Evolutionary conservation across 139 green algal genomes (phyloP), one percentile per base, ranked within the genome.

Genomic region (Chlamydomonas incerta): DNA sequence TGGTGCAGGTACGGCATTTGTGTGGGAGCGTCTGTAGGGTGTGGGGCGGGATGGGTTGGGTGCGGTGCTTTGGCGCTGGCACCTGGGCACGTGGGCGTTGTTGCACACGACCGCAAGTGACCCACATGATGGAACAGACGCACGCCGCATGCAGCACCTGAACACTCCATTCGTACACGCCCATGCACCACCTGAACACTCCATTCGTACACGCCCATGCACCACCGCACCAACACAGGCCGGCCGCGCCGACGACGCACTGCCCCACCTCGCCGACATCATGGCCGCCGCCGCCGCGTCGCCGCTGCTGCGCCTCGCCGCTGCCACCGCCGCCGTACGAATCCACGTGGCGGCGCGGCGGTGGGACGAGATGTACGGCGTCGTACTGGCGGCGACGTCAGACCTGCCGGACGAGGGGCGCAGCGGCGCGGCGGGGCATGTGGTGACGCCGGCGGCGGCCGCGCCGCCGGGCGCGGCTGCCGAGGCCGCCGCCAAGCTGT

Each of bases 1-100:
- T 88, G 71, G 76, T 90, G 47, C 84, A 86, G 82, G 77, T 90
- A 67, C 0, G 74, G 41, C n/a, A n/a, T n/a, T 5, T 50, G 41
- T 50, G 41, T 50, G 41, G 41, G 41, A 13, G 41, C 41, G 41
- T 50, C 6, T 8, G 41, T 50, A 8, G 41, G 41, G 41, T 50
- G 41, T 5, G 41, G 5, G 41, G 41, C 6, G 5, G 41, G 41
- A 8, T 50, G 41, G 41, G 41, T 50, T 50, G 41, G 41, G 41
- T 50, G 41, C 6, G 41, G n/a, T n/a, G n/a, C n/a, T n/a, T n/a
- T n/a, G n/a, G n/a, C n/a, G n/a, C n/a, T n/a, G n/a, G n/a, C n/a
- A n/a, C n/a, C n/a, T n/a, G n/a, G n/a, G n/a, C n/a, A n/a, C n/a
- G n/a, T n/a, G n/a, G n/a, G n/a, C n/a, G n/a, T n/a, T n/a, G n/a